These are phyloP conservation scores for Stentor coeruleus DNA, from an alignment of 73 alveolate species.

Conservation along the genomic window DNA sequence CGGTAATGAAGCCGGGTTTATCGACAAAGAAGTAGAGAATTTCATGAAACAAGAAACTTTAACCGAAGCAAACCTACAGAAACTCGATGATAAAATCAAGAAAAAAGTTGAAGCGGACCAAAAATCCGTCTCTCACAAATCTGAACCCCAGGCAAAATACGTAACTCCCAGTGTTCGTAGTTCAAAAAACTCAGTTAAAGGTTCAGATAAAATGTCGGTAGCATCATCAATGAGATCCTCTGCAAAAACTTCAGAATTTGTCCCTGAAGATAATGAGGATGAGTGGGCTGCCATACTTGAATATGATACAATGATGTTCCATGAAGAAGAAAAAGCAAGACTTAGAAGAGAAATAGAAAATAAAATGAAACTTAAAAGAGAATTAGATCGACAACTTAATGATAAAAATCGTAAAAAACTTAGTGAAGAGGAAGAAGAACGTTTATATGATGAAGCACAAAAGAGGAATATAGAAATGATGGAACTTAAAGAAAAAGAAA, in stretches of 20 bases:
- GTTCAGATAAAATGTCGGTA: neutral
- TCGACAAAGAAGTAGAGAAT: slow-evolving; percentile 3
- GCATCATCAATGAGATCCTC: neutral
- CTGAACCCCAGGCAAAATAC: too few relatives aligned
- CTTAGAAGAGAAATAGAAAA: neutral
- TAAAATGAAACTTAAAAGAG: neutral
- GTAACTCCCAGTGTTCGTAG: too few relatives aligned
- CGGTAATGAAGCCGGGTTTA: neutral
- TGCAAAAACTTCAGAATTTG: too few relatives aligned
- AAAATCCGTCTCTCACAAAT: too few relatives aligned
- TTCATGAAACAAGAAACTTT: neutral
- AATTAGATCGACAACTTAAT: neutral
- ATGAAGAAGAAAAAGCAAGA: slow-evolving; percentile 12
- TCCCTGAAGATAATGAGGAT: slow-evolving; percentile 3
- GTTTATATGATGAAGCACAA: neutral
- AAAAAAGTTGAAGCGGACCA: too few relatives aligned
- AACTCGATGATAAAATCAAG: neutral
- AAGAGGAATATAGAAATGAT: neutral
- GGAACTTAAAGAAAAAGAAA: neutral
- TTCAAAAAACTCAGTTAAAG: too few relatives aligned
- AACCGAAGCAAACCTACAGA: neutral
- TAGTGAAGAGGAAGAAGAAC: neutral
- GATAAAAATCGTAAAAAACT: neutral
- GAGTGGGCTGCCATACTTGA: slow-evolving; percentile 11
- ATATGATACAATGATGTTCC: neutral